These are phyloP conservation scores for Aureobasidium sp. DNA, from an alignment of 2,329 filamentous ascomycete genomes.

Conservation along the genomic window DNA sequence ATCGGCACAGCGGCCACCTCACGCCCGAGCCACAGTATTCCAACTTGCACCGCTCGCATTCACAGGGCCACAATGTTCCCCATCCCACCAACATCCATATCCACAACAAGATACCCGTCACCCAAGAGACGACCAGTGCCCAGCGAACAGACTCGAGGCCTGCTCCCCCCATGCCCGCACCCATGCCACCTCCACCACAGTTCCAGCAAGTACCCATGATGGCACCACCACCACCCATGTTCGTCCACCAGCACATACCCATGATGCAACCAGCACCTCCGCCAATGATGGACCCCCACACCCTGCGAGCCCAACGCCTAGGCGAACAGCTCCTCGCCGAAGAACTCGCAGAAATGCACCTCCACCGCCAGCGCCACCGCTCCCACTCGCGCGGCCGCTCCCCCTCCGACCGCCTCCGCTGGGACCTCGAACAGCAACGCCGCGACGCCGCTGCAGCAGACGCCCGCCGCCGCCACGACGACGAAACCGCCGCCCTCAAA, in stretches of 20 bases:
- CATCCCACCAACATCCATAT: conserved; percentile 37
- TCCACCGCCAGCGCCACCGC: conserved; percentile 23
- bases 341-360: conserved; percentile 23
- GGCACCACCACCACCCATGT: conserved; percentile 4
- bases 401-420: conserved; percentile 1
- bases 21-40: conserved; percentile 17
- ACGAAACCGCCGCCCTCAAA: conserved; percentile 10
- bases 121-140: conserved; percentile 21
- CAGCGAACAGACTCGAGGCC: neutral
- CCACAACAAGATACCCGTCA: conserved; percentile 33
- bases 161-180: neutral
- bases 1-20: conserved; percentile 16
- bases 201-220: conserved; percentile 5
- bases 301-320: neutral
- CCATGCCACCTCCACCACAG: conserved; percentile 11
- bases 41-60: conserved; percentile 36
- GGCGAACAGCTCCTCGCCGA: conserved; percentile 14
- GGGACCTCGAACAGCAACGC: conserved; percentile 22
- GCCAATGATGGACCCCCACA: neutral
- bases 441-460: neutral
- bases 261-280: neutral
- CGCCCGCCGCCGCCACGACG: conserved; percentile 11
- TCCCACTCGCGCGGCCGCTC: conserved; percentile 26
- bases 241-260: neutral
- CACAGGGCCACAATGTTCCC: conserved; percentile 32